Evolutionary conservation across 148 eudicot genomes (phyloP), one percentile per base, ranked within the genome.

Genomic region (Dysphania ambrosioides): DNA sequence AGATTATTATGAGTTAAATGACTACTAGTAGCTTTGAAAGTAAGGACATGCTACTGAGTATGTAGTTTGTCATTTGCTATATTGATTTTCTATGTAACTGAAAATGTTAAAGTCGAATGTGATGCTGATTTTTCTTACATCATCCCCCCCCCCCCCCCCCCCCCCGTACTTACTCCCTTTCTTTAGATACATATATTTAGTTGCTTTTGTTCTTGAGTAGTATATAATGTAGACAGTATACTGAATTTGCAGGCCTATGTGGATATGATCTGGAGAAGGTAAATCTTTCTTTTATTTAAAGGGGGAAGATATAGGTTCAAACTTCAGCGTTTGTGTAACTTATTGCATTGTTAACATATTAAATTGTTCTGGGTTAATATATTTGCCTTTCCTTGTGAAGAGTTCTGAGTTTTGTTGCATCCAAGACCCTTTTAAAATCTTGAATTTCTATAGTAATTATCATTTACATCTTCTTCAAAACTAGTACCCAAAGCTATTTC

Each of bases 221-320:
- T 74, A 38, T 60, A 49, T 79, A 42, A 79, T 75, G 73, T 59
- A 23, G 24, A 62, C n/a, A 30, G 27, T 49, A n/a, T 60, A 67
- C 77, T 70, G 44, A 78, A 74, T 63, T 75, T 86, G 87, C 97
- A 91, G 97, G 92, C 51, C 61, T 71, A 69, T 91, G 93, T 72
- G 97, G 97, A 42, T 86, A 88, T 74, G 85, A 88, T 80, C 79
- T 88, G 66, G 72, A 65, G 79, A 86, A 68, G 90, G 97, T 91
- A 78, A 71, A 64, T 16, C 72, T 75, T 74, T 10, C 56, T n/a
- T 74, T 53, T 70, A 68, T 60, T 74, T 44, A 59, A 24, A 66
- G 71, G 72, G 57, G 16, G 56, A 72, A 56, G 64, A 38, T 72
- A 65, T 72, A 41, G 71, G 29, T 55, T 72, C 40, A 38, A 55